Base-by-base conservation (phyloP, 352 stramenopile genomes). In the Phytophthora kernoviae region DNA sequence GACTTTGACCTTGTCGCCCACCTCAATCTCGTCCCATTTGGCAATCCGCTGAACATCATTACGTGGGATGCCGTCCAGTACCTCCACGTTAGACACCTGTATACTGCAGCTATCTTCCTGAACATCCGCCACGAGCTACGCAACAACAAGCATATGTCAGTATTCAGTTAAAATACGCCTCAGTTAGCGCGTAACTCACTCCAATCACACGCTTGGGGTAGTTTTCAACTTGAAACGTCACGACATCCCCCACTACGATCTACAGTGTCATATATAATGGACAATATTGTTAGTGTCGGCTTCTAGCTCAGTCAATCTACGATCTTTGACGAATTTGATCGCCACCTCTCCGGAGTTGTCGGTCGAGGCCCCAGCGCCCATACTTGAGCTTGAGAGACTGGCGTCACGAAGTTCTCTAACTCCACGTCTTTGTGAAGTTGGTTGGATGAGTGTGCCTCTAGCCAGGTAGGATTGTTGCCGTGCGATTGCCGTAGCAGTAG, bases 1-100 rank as follows among this genome's bases (percentile, higher is more conserved):
- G 49, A 87, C 79, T 47, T 89, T 89, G 50, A 89, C 75, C 17
- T 61, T 79, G 40, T 87, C 79, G 18, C 77, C 79, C 17, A 75
- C 67, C 47, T 89, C 79, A 36, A 89, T 87, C 36, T 87, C 77
- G 50, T 80, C 73, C 79, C 79, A 89, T 15, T 71, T 78, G 26
- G 77, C 77, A 48, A 89, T 87, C 27, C 77, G 75, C 49, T 84
- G 66, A 27, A 87, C 33, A 10, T 86, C 73, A n/a, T 34, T 55
- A 36, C 68, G 70, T 12, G 61, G 49, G 32, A 89, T 72, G 1
- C 60, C 51, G 5, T 77, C 33, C 12, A 89, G 62, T 24, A 82
- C 68, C 46, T 89, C 75, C 20, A 62, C 32, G 11, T 71, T 71
- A 9, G 79, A 87, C 32, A 89, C 77, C 51, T 89, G 79, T 5